These are phyloP conservation scores for Naegleria lovaniensis DNA, from an alignment of 208 protist species.

Conservation along the genomic window DNA sequence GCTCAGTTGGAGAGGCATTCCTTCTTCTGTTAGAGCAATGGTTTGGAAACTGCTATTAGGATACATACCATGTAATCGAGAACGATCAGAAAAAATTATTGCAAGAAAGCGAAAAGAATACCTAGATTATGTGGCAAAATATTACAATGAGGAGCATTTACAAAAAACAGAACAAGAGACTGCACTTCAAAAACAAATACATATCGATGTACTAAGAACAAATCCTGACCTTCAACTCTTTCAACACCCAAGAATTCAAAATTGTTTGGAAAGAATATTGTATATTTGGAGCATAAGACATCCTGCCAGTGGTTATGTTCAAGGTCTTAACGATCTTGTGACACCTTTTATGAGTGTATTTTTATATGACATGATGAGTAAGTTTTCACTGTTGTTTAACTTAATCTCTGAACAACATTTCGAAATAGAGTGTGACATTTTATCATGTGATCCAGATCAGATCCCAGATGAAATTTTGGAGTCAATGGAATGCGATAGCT, in stretches of 20 bases:
- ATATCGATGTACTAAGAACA: slow-evolving; percentile 76
- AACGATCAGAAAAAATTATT: slow-evolving; percentile 18
- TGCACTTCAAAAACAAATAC: slow-evolving; percentile 59
- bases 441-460: slow-evolving; percentile 30
- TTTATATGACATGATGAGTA: slow-evolving; percentile 53
- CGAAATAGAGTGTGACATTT: slow-evolving; percentile 40
- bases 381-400: not conserved
- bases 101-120: slow-evolving; percentile 41
- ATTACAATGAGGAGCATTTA: slow-evolving; percentile 44
- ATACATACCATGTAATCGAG: slow-evolving; percentile 8
- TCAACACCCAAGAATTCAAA: slow-evolving; percentile 56
- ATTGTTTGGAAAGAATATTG: slow-evolving; percentile 69
- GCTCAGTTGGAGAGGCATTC: not conserved
- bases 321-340: slow-evolving; percentile 85
- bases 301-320: slow-evolving; percentile 82
- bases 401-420: not conserved
- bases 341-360: slow-evolving; percentile 79
- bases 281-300: slow-evolving; percentile 83
- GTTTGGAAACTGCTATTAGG: slow-evolving; percentile 24
- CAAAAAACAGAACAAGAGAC: slow-evolving; percentile 48
- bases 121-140: slow-evolving; percentile 32
- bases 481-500: slow-evolving; percentile 75
- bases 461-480: slow-evolving; percentile 54
- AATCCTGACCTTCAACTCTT: slow-evolving; percentile 59
- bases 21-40: not conserved